A percentile compares a stretch with the other conserved stretches of the same genome.
These are phyloP conservation scores for Boletus tylopilopsis DNA, from an alignment of 768 basidiomycete species.

Conservation along the genomic window DNA sequence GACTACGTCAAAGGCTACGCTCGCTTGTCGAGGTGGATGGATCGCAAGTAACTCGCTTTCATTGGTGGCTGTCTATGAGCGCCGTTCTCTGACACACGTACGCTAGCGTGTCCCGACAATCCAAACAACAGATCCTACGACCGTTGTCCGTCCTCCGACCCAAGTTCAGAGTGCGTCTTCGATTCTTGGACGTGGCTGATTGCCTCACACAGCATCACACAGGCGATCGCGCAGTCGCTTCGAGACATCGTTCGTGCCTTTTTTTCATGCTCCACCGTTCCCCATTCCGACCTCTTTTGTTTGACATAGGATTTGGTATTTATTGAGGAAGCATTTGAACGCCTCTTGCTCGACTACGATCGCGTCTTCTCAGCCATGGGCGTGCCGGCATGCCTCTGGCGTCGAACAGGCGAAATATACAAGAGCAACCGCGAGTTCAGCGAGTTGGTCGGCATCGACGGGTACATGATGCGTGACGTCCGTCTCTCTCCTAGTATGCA, in stretches of 20 bases:
- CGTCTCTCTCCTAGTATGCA: constrained; percentile 19
- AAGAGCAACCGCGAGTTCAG: constrained; percentile 97
- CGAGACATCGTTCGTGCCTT: constrained; percentile 61
- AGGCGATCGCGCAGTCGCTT: constrained; percentile 82
- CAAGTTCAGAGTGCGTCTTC: constrained; percentile 66
- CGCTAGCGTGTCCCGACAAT: constrained; percentile 79
- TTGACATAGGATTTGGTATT: constrained; percentile 87
- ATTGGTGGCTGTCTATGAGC: neutral
- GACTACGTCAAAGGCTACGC: constrained; percentile 97
- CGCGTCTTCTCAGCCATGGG: constrained; percentile 94
- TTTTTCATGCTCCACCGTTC: too few relatives aligned
- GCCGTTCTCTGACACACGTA: neutral
- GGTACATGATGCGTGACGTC: constrained; percentile 84
- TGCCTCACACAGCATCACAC: neutral
- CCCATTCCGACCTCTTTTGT: neutral
- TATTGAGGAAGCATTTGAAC: constrained; percentile 97
- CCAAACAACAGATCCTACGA: constrained; percentile 87
- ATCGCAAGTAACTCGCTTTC: constrained; percentile 63
- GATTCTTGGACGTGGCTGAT: neutral
- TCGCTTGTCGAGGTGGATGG: constrained; percentile 91
- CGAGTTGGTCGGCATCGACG: constrained; percentile 83
- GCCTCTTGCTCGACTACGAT: constrained; percentile 91
- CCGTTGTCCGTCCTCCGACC: constrained; percentile 82
- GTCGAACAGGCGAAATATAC: constrained; percentile 97
- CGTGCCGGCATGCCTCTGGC: constrained; percentile 95